Evolutionary conservation across 768 basidiomycete species (phyloP).

Genomic region (Dictyophora rubrovolvata): DNA sequence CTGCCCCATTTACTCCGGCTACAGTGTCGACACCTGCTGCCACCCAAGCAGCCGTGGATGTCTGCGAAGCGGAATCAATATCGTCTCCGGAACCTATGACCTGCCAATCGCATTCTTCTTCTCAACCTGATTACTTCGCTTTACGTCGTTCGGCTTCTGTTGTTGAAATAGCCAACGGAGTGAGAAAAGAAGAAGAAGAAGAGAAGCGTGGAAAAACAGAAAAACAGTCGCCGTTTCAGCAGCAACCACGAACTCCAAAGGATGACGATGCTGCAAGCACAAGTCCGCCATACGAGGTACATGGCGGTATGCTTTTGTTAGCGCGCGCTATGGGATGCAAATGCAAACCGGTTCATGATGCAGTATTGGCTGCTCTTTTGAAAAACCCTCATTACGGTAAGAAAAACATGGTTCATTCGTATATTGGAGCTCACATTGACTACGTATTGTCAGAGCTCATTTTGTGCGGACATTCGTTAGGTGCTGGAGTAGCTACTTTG

Average conservation of each 20-base stretch:
- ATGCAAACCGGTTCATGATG: conserved; percentile 68
- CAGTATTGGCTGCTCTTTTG: conserved; percentile 58
- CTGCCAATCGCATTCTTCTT: not conserved
- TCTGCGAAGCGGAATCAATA: conserved; percentile 9
- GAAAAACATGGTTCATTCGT: not conserved
- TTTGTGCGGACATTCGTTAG: conserved; percentile 75
- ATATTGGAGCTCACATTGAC: not conserved
- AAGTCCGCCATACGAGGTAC: conserved; percentile 44
- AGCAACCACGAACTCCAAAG: conserved; percentile 10
- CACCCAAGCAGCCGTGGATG: conserved; percentile 21
- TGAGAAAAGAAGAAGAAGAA: conserved; percentile 14
- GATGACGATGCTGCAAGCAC: not conserved
- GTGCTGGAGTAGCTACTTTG: conserved; percentile 70
- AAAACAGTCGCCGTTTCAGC: conserved; percentile 12
- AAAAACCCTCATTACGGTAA: conserved; percentile 64
- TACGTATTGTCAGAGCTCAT: conserved; percentile 42
- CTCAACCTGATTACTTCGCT: not conserved
- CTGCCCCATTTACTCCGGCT: conserved; percentile 27
- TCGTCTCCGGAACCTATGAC: not conserved
- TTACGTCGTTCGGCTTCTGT: not conserved
- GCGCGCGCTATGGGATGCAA: conserved; percentile 67
- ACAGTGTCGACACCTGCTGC: conserved; percentile 46
- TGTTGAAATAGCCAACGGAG: conserved; percentile 16
- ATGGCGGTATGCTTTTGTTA: conserved; percentile 74
- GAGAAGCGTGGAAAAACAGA: not conserved